Percentiles rank a stretch among this genome's conserved stretches.
phyloP scores from a whole-genome alignment of 495 filamentous ascomycete species.

The Staphylotrichum longicolle region DNA sequence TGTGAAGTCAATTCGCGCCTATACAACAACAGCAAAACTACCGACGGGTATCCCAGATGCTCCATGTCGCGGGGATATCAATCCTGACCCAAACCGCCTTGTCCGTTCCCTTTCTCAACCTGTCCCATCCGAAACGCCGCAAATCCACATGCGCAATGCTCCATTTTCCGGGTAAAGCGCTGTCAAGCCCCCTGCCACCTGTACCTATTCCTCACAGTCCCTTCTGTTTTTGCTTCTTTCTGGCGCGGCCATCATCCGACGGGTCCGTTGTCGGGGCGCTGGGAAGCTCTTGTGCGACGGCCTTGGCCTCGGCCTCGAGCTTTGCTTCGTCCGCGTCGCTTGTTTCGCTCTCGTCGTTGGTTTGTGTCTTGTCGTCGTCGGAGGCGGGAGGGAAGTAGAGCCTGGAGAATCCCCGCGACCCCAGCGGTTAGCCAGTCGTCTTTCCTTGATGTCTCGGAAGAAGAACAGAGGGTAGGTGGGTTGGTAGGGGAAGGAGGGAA shows the following conservation, averaged over 20 bases:
- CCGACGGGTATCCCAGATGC: too few species aligned
- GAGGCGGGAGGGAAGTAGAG: conserved; percentile 40
- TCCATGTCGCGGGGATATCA: background rate
- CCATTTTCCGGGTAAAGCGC: background rate
- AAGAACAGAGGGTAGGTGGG: background rate
- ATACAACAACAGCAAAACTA: too few species aligned
- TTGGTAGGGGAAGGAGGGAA: background rate
- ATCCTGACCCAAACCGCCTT: background rate
- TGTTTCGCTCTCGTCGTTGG: conserved; percentile 21
- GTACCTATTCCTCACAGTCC: background rate
- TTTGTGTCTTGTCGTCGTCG: conserved; percentile 18
- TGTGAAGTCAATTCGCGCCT: too few species aligned
- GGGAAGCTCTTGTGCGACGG: conserved; percentile 35
- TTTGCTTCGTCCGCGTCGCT: conserved; percentile 23
- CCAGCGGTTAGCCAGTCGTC: too few species aligned
- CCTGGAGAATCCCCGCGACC: conserved; percentile 14
- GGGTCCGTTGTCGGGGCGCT: conserved; percentile 39
- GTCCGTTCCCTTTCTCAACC: background rate
- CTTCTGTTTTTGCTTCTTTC: conserved; percentile 39
- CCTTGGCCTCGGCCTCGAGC: conserved; percentile 34
- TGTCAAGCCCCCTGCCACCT: background rate
- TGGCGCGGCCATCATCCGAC: conserved; percentile 29
- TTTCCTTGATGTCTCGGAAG: too few species aligned
- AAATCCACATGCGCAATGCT: background rate
- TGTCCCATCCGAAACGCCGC: conserved; percentile 12